Conservation (phyloP, 306 rosid genomes). For the Fragaria nilgerrensis region DNA sequence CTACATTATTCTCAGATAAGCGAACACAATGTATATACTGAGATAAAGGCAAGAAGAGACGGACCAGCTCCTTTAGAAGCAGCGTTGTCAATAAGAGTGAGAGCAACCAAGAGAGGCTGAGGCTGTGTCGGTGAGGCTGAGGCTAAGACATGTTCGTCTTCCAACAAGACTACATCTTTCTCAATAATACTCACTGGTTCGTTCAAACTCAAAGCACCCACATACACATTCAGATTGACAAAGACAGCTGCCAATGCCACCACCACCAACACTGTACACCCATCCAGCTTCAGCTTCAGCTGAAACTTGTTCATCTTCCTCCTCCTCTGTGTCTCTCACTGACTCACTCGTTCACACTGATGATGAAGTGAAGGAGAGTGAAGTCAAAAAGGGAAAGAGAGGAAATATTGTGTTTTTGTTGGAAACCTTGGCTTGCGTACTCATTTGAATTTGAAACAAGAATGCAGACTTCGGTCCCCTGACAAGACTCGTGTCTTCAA, state of each 20-base stretch:
- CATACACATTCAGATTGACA: background rate
- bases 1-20: background rate
- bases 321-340: background rate
- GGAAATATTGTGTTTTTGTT: background rate
- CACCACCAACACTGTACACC: background rate
- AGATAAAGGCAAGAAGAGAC: conserved; percentile 18
- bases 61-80: conserved; percentile 75
- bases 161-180: background rate
- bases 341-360: background rate
- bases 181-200: background rate
- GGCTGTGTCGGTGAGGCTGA: conserved; percentile 30
- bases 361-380: background rate
- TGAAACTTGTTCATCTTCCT: background rate
- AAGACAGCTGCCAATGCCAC: conserved; percentile 1
- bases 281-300: background rate
- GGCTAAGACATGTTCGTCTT: background rate
- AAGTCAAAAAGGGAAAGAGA: background rate
- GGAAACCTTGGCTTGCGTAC: background rate
- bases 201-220: background rate
- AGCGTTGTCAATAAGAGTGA: conserved; percentile 73
- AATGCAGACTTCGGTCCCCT: background rate
- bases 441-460: background rate
- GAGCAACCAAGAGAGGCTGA: conserved; percentile 56
- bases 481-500: background rate
- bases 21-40: background rate